phyloP scores from a whole-genome alignment of 208 protist species.

The Crithidia fasciculata region DNA sequence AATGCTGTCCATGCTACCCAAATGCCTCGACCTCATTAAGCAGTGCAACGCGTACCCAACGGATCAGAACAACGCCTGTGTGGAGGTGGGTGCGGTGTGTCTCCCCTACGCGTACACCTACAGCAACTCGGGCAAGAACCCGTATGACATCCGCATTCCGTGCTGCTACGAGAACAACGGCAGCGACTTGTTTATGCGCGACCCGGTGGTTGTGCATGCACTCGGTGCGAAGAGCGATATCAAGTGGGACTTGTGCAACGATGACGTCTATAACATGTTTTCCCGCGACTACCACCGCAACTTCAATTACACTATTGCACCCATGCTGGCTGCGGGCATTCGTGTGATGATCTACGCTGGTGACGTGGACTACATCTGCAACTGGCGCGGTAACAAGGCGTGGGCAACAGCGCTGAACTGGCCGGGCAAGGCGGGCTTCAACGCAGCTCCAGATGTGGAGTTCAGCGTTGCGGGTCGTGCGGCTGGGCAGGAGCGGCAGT shows the following conservation, averaged over 20 bases:
- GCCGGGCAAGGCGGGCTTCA: conserved; percentile 65
- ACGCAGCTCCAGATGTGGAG: conserved; percentile 32
- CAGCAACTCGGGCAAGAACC: conserved; percentile 57
- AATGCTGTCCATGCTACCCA: conserved; percentile 36
- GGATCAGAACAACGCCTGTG: not conserved
- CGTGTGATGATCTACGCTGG: conserved; percentile 92
- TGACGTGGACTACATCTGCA: conserved; percentile 93
- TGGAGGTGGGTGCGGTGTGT: not conserved
- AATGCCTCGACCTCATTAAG: not conserved
- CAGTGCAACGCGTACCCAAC: not conserved
- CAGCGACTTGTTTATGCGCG: conserved; percentile 54
- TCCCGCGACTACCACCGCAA: conserved; percentile 66
- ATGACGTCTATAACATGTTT: conserved; percentile 54
- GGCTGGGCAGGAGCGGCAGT: conserved; percentile 38
- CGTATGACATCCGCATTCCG: conserved; percentile 71
- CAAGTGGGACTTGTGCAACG: conserved; percentile 73
- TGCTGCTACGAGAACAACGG: conserved; percentile 77
- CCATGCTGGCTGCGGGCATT: conserved; percentile 60
- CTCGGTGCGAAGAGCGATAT: conserved; percentile 52
- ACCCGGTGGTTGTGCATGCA: conserved; percentile 35
- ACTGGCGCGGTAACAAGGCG: conserved; percentile 89
- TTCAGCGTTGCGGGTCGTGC: conserved; percentile 31
- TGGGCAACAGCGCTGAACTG: conserved; percentile 80
- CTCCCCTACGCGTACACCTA: conserved; percentile 20
- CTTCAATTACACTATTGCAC: conserved; percentile 67